Evolutionary conservation across 495 filamentous ascomycete genomes (phyloP), one percentile per base, ranked within the genome.

Genomic region (Neurospora africana): DNA sequence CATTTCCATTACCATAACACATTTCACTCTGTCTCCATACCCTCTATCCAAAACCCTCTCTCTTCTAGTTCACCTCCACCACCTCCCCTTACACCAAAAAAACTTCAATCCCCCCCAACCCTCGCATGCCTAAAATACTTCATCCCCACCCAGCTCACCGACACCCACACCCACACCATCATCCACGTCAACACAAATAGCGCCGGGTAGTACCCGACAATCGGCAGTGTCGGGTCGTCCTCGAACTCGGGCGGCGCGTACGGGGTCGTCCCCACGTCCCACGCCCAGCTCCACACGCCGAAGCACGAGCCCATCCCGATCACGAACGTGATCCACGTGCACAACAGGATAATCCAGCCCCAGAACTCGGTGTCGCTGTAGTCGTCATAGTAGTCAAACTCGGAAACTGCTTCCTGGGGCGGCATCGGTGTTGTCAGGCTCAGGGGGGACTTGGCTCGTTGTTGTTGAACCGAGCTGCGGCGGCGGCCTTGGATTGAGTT

Each of bases 221-320:
- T 97, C 15, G 95, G 95, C 72, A 98, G 81, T 1, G 94, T 97
- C 3, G 91, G 90, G 83, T 98, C 94, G 82, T 97, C 93, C 79
- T 97, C 93, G 53, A 97, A 84, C 80, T 97, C 94, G 7, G 93
- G 92, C 41, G 95, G 94, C 70, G 94, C 94, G 78, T 96, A 94
- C 0, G 94, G 94, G 21, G 93, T 97, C 78, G 93, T 93, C n/a
- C 93, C 94, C 8, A 98, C 95, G 83, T 98, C 95, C 95, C 95
- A 98, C 0, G 95, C 95, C 95, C 95, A 99, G 79, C 90, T 95
- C 95, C 95, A 99, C n/a, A 98, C 90, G n/a, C 90, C 95, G 19
- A 97, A 86, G 78, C 94, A 97, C 44, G 91, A 94, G 37, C 95
- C 95, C 90, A 98, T 98, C 35, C 95, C 95, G 2, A 94, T 88